Evolutionary conservation across 2,329 filamentous ascomycete species (phyloP), one percentile per base, ranked within the genome.

Genomic region (Epichloe glyceriae): DNA sequence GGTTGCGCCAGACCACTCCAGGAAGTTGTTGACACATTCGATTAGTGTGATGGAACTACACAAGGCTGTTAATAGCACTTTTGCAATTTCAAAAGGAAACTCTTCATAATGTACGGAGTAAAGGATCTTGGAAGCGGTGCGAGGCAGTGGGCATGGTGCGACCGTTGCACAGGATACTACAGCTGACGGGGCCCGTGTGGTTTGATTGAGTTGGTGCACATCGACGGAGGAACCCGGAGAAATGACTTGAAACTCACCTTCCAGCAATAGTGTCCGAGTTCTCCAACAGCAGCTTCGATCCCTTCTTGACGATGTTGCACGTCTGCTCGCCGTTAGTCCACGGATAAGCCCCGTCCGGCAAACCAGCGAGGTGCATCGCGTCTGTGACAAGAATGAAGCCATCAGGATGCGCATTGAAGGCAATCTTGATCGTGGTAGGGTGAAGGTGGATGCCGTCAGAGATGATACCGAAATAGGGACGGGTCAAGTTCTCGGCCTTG

Each of bases 351-450:
- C 90, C 90, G 60, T 95, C 89, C 0, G 86, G 85, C 50, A 94
- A 73, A 1, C 90, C 90, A 19, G 87, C 83, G 15, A 95, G 76
- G 57, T 87, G 83, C 88, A 95, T 95, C 5, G 89, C 89, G 66
- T 96, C 90, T 0, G 90, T 95, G 43, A 96, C 89, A 5, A 96
- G 78, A 53, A 95, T 85, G 60, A 93, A 83, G 0, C 90, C 90
- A 4, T 83, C 78, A 0, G 88, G 88, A 61, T 95, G 87, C 0
- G 88, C 83, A 57, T 87, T 87, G 71, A 84, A 94, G 2, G 90
- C 89, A 53, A 95, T 91, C 65, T 89, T 90, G 67, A 95, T 81
- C 0, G 86, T 87, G 1, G 88, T 90, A 0, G 88, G 86, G 59
- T 95, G 89, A 34, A 95, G 73, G 64, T 96, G 90, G 55, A 94